Evolutionary conservation across 2,329 filamentous ascomycete genomes (phyloP).

Genomic region (Anthostomella pinea): DNA sequence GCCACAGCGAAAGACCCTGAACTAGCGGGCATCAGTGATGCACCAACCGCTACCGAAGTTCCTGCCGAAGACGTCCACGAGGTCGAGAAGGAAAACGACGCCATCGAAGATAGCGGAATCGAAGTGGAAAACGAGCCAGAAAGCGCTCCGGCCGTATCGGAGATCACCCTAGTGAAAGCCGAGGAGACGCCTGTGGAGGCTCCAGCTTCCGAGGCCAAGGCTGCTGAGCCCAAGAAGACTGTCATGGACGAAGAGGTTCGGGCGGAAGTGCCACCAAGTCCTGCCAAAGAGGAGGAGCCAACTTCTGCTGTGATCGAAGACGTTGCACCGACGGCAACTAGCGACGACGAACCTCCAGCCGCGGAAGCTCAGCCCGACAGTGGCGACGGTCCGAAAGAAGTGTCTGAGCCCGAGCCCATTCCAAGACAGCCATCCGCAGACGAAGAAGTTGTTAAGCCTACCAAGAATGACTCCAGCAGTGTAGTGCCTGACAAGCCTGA

Average conservation of each 20-base stretch:
- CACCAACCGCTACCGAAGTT: too few relatives aligned
- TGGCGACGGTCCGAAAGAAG: background rate
- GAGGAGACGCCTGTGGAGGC: too few relatives aligned
- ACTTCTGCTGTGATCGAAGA: conserved; percentile 1
- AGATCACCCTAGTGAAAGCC: too few relatives aligned
- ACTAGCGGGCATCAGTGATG: too few relatives aligned
- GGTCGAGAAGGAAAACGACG: too few relatives aligned
- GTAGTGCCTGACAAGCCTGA: background rate
- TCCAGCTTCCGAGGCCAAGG: too few relatives aligned
- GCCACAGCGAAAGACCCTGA: too few relatives aligned
- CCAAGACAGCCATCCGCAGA: background rate
- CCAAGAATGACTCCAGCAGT: background rate
- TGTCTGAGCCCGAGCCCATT: background rate
- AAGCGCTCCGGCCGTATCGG: too few relatives aligned
- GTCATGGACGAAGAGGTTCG: conserved; percentile 3
- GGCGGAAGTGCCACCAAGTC: conserved; percentile 2
- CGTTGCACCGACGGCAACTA: background rate
- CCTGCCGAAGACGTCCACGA: too few relatives aligned
- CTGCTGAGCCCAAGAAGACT: too few relatives aligned
- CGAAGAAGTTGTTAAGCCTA: conserved; percentile 1
- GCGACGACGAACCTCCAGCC: background rate
- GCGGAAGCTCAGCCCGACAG: background rate
- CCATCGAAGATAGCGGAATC: too few relatives aligned
- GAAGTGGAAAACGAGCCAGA: too few relatives aligned
- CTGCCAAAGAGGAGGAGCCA: conserved; percentile 4